A percentile compares a stretch with the other conserved stretches of the same genome.
Conservation (phyloP, 192 early-diverging fungal species). For the Coemansia sp. region DNA sequence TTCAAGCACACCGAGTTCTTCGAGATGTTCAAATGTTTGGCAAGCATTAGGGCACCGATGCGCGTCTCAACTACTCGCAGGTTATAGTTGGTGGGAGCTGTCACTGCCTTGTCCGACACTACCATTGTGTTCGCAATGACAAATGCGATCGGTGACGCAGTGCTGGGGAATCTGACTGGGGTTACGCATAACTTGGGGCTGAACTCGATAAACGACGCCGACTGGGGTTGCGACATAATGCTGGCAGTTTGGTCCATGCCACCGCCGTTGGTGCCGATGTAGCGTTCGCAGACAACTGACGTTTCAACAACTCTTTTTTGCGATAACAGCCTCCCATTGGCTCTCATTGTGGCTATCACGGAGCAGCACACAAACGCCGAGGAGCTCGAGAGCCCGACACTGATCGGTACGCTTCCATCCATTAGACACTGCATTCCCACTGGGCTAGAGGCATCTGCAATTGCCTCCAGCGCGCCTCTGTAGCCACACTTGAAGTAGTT, state of each 20-base stretch:
- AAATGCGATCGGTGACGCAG: constrained; percentile 59
- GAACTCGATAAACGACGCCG: constrained; percentile 81
- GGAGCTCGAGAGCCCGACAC: constrained; percentile 83
- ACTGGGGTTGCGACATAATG: constrained; percentile 69
- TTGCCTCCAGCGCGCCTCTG: constrained; percentile 43
- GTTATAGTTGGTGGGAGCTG: constrained; percentile 89
- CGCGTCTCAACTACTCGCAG: constrained; percentile 91
- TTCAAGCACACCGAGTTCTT: constrained; percentile 47
- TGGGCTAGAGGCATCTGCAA: constrained; percentile 4
- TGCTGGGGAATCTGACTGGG: constrained; percentile 65
- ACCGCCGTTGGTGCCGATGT: constrained; percentile 67
- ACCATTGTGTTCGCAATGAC: constrained; percentile 90
- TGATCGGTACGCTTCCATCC: constrained; percentile 78
- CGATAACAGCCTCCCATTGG: constrained; percentile 10
- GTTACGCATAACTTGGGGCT: constrained; percentile 64
- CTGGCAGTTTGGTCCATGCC: constrained; percentile 95
- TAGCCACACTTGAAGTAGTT: constrained; percentile 93
- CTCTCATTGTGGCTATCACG: constrained; percentile 59
- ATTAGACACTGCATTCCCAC: constrained; percentile 67
- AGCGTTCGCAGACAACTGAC: constrained; percentile 80
- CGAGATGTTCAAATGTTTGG: constrained; percentile 51
- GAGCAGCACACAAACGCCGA: constrained; percentile 83
- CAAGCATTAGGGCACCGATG: constrained; percentile 69
- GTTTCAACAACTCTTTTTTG: constrained; percentile 53
- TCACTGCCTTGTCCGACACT: constrained; percentile 81